Conservation (phyloP, 2,329 filamentous ascomycete species). For the Talaromyces funiculosus region DNA sequence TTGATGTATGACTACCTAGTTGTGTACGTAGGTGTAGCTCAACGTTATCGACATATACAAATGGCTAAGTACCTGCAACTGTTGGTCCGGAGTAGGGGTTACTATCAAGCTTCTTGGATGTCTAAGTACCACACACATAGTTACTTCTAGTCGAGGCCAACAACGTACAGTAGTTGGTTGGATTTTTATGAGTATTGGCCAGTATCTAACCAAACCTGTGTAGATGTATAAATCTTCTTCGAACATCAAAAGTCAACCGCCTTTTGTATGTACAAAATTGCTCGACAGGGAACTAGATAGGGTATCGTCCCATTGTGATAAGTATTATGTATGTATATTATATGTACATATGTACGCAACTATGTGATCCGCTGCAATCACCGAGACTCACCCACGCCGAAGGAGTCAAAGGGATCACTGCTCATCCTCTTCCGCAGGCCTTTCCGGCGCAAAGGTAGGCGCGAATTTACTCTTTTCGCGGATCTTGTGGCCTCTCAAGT, state of each 20-base stretch:
- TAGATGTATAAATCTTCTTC: not conserved
- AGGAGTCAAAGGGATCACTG: not conserved
- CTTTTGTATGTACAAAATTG: not conserved
- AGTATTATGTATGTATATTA: not conserved
- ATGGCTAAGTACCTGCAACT: not conserved
- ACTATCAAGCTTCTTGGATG: too few relatives aligned
- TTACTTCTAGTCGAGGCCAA: too few relatives aligned
- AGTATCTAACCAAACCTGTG: too few relatives aligned
- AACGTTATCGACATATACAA: not conserved
- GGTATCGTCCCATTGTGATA: not conserved
- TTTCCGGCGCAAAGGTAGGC: slow-evolving; percentile 19
- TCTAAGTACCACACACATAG: too few relatives aligned
- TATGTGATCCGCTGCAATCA: not conserved
- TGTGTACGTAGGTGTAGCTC: too few relatives aligned
- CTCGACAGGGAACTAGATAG: too few relatives aligned
- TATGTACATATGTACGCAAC: not conserved
- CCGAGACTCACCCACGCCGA: not conserved
- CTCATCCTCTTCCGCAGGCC: not conserved
- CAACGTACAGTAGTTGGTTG: too few relatives aligned
- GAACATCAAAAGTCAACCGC: not conserved
- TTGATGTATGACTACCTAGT: too few relatives aligned
- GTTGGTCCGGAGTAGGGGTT: too few relatives aligned
- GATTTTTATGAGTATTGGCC: not conserved
- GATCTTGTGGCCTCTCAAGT: slow-evolving; percentile 27
- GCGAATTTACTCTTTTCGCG: slow-evolving; percentile 33